Evolutionary conservation across 1,284 basidiomycete species (phyloP), one percentile per base, ranked within the genome.

Genomic region (Porodaedalea pini): DNA sequence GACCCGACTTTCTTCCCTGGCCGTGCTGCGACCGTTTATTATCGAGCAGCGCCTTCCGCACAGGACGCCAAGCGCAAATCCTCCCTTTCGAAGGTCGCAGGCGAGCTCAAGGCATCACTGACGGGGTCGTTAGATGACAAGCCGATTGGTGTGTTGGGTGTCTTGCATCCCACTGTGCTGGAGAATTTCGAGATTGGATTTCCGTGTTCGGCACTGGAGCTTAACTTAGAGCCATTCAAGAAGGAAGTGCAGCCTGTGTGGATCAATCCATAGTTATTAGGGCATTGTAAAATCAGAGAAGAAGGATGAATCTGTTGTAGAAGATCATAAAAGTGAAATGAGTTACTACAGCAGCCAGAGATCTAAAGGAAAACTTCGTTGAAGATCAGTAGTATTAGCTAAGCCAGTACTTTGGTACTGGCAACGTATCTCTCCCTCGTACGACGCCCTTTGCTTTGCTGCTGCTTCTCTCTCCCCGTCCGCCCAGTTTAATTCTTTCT

Each of bases 121-220:
- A 64, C 63, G 32, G 63, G 68, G 17, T 60, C 62, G 29, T 53
- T 69, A n/a, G 63, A 69, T 45, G 94, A 96, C 70, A 70, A 85
- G 54, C 78, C 82, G 60, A 89, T 98, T 65, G 94, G 94, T 40
- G 82, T 79, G 34, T 75, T 98, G 57, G 94, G 94, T 27, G 90
- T 97, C 64, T 75, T 98, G 59, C 94, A 98, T 71, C 94, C 95
- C 2, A 81, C 76, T 11, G 95, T 97, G n/a, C 76, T 98, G 57
- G 82, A 86, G 66, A 92, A 91, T 66, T 98, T 95, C 72, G 94
- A 97, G 71, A 88, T 99, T 63, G 82, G 83, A 48, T 95, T 92
- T 73, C 97, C 96, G n/a, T 98, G 94, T 73, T 97, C 94, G 15
- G 88, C 88, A 8, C 76, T 99, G 59, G 97, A 99, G 79, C 93